phyloP scores from a whole-genome alignment of 495 filamentous ascomycete genomes.

The Penicillium coprophilum region DNA sequence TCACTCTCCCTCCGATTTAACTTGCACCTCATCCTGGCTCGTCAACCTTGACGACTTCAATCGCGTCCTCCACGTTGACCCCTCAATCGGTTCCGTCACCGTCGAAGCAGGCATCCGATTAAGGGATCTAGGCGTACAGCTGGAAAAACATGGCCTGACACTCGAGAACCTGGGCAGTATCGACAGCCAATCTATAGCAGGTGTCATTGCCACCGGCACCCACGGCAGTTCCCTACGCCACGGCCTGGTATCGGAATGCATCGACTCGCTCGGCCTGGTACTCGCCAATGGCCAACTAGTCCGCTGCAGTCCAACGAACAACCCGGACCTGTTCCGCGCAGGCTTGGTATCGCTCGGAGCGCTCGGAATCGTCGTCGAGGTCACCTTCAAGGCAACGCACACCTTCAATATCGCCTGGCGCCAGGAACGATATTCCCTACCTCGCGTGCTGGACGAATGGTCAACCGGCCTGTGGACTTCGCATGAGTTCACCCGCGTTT shows the following conservation, averaged over 20 bases:
- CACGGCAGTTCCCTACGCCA: slow-evolving; percentile 85
- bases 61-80: slow-evolving; percentile 66
- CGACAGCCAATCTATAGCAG: slow-evolving; percentile 88
- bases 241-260: slow-evolving; percentile 76
- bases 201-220: slow-evolving; percentile 88
- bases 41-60: slow-evolving; percentile 87
- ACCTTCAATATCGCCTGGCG: slow-evolving; percentile 80
- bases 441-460: slow-evolving; percentile 70
- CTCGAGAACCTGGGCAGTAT: slow-evolving; percentile 93
- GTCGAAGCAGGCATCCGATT: slow-evolving; percentile 86
- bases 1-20: slow-evolving; percentile 90
- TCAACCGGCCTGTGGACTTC: slow-evolving; percentile 73
- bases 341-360: slow-evolving; percentile 85
- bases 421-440: slow-evolving; percentile 71
- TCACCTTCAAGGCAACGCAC: slow-evolving; percentile 76
- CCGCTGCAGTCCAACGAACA: slow-evolving; percentile 68
- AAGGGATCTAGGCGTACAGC: slow-evolving; percentile 61
- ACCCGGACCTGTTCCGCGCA: slow-evolving; percentile 80
- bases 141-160: slow-evolving; percentile 72
- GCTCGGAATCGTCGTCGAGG: slow-evolving; percentile 84
- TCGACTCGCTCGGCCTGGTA: slow-evolving; percentile 72
- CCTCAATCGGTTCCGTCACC: slow-evolving; percentile 60
- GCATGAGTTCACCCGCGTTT: slow-evolving; percentile 86
- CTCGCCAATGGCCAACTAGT: slow-evolving; percentile 76
- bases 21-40: slow-evolving; percentile 92